Base-by-base conservation (phyloP, 2,329 filamentous ascomycete species). In the Calonectria hawksworthii region DNA sequence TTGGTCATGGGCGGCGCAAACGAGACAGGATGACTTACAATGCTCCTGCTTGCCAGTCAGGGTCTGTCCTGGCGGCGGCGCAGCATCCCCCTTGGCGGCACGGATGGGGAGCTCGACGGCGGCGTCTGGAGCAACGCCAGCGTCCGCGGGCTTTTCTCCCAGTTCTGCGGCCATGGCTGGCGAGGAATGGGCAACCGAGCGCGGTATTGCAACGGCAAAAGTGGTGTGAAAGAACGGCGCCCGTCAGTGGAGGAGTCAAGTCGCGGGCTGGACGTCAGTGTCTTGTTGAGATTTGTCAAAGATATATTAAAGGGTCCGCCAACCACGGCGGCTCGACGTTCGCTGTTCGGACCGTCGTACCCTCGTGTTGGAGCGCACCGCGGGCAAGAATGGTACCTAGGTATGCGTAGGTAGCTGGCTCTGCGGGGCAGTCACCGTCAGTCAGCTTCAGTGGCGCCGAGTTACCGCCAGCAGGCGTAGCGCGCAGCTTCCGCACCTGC, bases 1-100 rank as follows among this genome's bases (percentile, higher is more conserved):
- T 69, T 16, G 30, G 38, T 69, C n/a, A 23, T 18, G 16, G 10
- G n/a, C 36, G 47, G 34, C 41, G 44, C 21, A 23, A 16, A 28
- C 26, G n/a, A 65, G 26, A 65, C 56, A 52, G 71, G 32, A 28
- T 59, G 64, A 86, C 93, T 81, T 85, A 98, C 96, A 99, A 85
- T 99, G 97, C 85, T 99, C 97, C 90, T 99, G 96, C 87, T 98
- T 99, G 79, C 97, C 97, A 0, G 96, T 98, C 83, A 99, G 87
- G 8, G 87, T 79, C 75, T 90, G 88, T 52, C 86, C 88, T 4
- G 86, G 83, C 64, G 87, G 84, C 71, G 85, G 82, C n/a, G 81
- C 77, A 44, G 78, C 81, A 74, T 76, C 78, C 77, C 79, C 82
- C 71, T 76, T 72, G 34, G 76, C 79, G 44, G 78, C 74, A 68